These are phyloP conservation scores for Oemleria cerasiformis DNA, from an alignment of 306 rosid species.

Conservation along the genomic window DNA sequence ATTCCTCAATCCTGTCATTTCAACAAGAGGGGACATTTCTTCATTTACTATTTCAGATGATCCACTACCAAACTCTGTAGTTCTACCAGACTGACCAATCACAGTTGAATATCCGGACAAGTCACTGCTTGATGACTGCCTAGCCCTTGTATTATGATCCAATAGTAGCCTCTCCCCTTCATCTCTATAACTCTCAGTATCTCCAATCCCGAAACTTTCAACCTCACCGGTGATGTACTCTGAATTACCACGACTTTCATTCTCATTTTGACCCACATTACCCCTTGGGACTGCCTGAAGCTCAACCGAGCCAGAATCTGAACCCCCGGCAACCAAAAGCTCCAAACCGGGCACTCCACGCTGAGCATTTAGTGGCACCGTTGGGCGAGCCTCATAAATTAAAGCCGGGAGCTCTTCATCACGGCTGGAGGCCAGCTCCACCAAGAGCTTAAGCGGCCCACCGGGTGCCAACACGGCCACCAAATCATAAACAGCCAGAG, in stretches of 20 bases:
- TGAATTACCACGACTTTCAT: conserved; percentile 13
- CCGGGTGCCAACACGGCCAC: conserved; percentile 94
- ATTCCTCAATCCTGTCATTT: conserved; percentile 31
- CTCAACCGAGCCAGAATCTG: conserved; percentile 63
- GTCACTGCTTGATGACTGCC: conserved; percentile 32
- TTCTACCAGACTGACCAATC: conserved; percentile 19
- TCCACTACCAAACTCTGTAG: conserved; percentile 22
- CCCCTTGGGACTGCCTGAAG: conserved; percentile 52
- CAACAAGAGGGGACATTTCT: conserved; percentile 72
- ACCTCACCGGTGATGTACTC: conserved; percentile 25
- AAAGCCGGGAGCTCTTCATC: conserved; percentile 92
- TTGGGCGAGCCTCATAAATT: conserved; percentile 87
- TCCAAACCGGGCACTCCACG: conserved; percentile 40
- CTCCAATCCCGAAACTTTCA: conserved; percentile 19
- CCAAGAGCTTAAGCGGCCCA: conserved; percentile 84
- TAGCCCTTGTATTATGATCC: conserved; percentile 37
- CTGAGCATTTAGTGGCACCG: conserved; percentile 32
- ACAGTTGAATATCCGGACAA: conserved; percentile 36
- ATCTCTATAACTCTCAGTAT: conserved; percentile 17
- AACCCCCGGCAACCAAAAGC: conserved; percentile 54
- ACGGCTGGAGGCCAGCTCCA: conserved; percentile 79
- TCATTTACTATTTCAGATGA: conserved; percentile 41
- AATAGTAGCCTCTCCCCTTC: conserved; percentile 59
- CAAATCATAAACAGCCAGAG: conserved; percentile 76
- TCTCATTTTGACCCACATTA: conserved; percentile 23